Evolutionary conservation across 1,284 basidiomycete species (phyloP).

Genomic region (Neonothopanus nambi): DNA sequence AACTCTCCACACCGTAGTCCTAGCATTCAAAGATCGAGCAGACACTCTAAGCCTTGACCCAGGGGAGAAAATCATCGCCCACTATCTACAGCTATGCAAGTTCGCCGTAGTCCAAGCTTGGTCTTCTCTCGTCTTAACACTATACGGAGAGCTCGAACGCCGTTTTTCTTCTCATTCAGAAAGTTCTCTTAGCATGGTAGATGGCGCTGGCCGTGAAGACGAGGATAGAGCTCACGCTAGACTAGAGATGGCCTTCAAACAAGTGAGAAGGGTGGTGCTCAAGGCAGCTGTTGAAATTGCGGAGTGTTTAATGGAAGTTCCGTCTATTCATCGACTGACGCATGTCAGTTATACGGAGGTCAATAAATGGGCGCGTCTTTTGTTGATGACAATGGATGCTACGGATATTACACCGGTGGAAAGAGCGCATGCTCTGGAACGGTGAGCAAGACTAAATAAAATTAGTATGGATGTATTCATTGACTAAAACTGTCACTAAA

Average conservation of each 20-base stretch:
- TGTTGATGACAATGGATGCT: not conserved
- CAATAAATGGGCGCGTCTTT: conserved; percentile 4
- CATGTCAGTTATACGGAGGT: not conserved
- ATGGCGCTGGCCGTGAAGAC: not conserved
- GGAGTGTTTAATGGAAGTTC: not conserved
- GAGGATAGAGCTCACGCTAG: not conserved
- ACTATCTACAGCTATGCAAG: no score
- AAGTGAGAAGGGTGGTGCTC: not conserved
- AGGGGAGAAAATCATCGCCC: no score
- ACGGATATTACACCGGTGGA: not conserved
- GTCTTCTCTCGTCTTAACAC: not conserved
- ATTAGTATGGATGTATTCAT: not conserved
- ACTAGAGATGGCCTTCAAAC: not conserved
- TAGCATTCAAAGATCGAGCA: not conserved
- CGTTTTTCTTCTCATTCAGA: not conserved
- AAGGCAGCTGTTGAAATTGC: conserved; percentile 9
- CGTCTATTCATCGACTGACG: not conserved
- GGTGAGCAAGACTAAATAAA: not conserved
- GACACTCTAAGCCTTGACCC: not conserved
- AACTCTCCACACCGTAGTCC: not conserved
- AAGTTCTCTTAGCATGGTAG: not conserved
- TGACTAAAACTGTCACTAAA: not conserved
- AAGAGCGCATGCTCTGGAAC: not conserved
- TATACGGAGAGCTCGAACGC: conserved; percentile 2
- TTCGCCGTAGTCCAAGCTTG: not conserved